Evolutionary conservation across 2,329 filamentous ascomycete genomes (phyloP).

Genomic region (Aulographum hederae): DNA sequence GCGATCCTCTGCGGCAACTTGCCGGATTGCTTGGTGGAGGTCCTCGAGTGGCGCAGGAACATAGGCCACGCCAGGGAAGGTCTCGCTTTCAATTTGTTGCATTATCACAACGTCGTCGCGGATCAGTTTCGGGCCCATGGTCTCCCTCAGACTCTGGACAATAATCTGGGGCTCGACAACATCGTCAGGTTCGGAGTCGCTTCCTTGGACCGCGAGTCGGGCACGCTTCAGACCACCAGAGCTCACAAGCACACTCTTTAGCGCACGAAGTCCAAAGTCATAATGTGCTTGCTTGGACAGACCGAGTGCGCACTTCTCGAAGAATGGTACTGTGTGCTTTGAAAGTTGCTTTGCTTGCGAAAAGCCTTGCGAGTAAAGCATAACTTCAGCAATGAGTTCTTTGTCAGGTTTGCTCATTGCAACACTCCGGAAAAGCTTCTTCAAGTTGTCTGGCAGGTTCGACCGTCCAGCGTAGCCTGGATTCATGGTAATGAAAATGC

Average conservation of each 20-base stretch:
- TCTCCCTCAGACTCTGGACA: slow-evolving; percentile 94
- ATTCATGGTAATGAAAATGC: slow-evolving; percentile 99
- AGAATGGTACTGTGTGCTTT: slow-evolving; percentile 94
- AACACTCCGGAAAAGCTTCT: slow-evolving; percentile 97
- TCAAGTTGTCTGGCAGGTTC: slow-evolving; percentile 94
- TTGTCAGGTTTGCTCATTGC: slow-evolving; percentile 99
- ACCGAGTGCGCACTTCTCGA: slow-evolving; percentile 66
- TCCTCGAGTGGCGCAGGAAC: slow-evolving; percentile 71
- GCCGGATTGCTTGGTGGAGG: slow-evolving; percentile 63
- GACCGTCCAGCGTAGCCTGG: slow-evolving; percentile 96
- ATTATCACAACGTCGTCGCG: slow-evolving; percentile 81
- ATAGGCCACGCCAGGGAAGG: slow-evolving; percentile 88
- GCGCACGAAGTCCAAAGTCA: slow-evolving; percentile 89
- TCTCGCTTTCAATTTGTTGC: slow-evolving; percentile 61
- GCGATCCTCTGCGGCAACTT: slow-evolving; percentile 68
- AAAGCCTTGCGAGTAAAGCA: slow-evolving; percentile 99
- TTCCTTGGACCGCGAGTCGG: slow-evolving; percentile 40
- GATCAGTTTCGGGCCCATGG: slow-evolving; percentile 93
- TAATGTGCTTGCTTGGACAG: slow-evolving; percentile 97
- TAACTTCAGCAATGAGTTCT: slow-evolving; percentile 97
- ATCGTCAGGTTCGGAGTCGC: slow-evolving; percentile 42
- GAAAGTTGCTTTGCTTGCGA: slow-evolving; percentile 87
- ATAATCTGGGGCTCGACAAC: slow-evolving; percentile 91
- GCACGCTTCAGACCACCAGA: slow-evolving; percentile 89
- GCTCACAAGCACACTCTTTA: slow-evolving; percentile 97